Evolutionary conservation across 768 basidiomycete genomes (phyloP), one percentile per base, ranked within the genome.

Genomic region (Hygrocybe coccinea): DNA sequence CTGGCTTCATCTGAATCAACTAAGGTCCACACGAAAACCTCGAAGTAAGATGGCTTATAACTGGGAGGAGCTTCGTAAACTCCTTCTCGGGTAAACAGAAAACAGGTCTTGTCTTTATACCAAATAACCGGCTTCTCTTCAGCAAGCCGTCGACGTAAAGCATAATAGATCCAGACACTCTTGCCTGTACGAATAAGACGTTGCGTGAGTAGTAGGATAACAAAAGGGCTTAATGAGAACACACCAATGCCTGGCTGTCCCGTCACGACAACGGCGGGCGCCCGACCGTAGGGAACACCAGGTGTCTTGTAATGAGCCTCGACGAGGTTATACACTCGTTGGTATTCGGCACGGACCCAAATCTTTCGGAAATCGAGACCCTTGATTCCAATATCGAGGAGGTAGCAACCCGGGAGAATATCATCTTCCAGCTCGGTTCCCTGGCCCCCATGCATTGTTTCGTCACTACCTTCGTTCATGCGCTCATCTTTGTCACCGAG

Each of bases 41-140:
- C 9, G 48, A 50, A 58, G 41, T 45, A 6, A 54, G 21, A 21
- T 33, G 34, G 39, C 37, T 47, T 47, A 50, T 52, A 62, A 5
- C 51, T 51, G 3, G 34, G n/a, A 53, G 60, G 56, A 29, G 49
- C 53, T 51, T 43, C 33, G 47, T 56, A 60, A 46, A 62, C 63
- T 24, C 61, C 59, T 25, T 59, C 59, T 49, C 60, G 56, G 41
- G 54, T 50, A 44, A 64, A 64, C 50, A 60, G 52, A 57, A 52
- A 59, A 43, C 51, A 56, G 5, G 8, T 35, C 24, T 43, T 25
- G 14, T 52, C 33, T 3, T 36, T 34, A 45, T 57, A 59, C 63
- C 63, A 64, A 36, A 64, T 62, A 49, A 60, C 57, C 24, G 63
- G 51, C 54, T 58, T 62, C 54, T 47, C 57, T 60, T 62, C 61